These are phyloP conservation scores for Pholiota adiposa DNA, from an alignment of 1,284 basidiomycete species.

Conservation along the genomic window DNA sequence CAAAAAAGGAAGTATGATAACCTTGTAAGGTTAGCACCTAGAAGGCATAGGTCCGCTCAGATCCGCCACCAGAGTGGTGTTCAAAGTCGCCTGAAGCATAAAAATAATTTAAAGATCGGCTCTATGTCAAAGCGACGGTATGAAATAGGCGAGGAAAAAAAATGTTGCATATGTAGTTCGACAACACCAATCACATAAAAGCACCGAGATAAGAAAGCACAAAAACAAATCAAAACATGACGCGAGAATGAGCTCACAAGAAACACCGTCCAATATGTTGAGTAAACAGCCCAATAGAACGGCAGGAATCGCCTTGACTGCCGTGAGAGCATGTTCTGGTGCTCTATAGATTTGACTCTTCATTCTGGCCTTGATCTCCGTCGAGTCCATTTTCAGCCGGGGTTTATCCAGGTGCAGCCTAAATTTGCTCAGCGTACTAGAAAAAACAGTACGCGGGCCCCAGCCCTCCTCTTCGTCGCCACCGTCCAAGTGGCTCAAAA, in stretches of 20 bases:
- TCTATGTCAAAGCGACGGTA: not conserved
- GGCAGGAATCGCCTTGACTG: slow-evolving; percentile 71
- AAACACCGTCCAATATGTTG: slow-evolving; percentile 94
- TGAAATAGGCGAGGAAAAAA: not conserved
- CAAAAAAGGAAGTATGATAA: slow-evolving; percentile 20
- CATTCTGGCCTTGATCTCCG: slow-evolving; percentile 15
- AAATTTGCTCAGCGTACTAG: not conserved
- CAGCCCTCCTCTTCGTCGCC: slow-evolving; percentile 17
- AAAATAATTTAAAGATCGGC: not conserved
- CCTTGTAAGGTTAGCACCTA: slow-evolving; percentile 13
- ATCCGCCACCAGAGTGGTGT: not conserved
- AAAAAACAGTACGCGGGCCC: slow-evolving; percentile 15
- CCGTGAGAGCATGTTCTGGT: slow-evolving; percentile 34
- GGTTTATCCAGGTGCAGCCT: slow-evolving; percentile 9
- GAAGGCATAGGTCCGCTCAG: not conserved
- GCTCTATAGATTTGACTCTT: slow-evolving; percentile 21
- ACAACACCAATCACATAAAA: not conserved
- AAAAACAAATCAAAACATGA: slow-evolving; percentile 1
- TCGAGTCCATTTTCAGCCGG: not conserved
- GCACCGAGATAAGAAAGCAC: not conserved
- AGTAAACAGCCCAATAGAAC: slow-evolving; percentile 87
- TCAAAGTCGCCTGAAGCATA: not conserved
- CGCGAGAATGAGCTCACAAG: slow-evolving; percentile 59
- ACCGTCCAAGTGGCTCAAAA: not conserved
- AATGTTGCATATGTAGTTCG: not conserved